A percentile compares a stretch with the other conserved stretches of the same genome.
These are phyloP conservation scores for Aspergillus nidulans DNA, from an alignment of 495 filamentous ascomycete genomes.

Conservation along the genomic window DNA sequence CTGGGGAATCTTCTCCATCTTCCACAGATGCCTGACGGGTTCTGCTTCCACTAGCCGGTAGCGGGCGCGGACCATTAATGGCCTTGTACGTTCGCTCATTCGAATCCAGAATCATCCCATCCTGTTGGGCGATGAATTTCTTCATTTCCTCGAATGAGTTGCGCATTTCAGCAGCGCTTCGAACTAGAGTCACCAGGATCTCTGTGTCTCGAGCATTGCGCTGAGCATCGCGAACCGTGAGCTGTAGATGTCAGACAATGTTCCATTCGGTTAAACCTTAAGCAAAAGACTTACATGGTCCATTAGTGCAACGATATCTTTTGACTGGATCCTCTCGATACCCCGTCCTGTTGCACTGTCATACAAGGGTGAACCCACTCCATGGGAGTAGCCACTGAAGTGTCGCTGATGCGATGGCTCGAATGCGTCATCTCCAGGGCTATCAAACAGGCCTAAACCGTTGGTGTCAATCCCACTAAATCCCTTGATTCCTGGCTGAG, in stretches of 20 bases:
- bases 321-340: slow-evolving; percentile 89
- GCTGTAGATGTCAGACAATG: slow-evolving; percentile 37
- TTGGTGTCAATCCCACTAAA: slow-evolving; percentile 54
- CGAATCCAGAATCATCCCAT: slow-evolving; percentile 74
- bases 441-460: slow-evolving; percentile 52
- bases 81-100: slow-evolving; percentile 77
- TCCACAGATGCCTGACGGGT: slow-evolving; percentile 51
- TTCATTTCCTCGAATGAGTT: slow-evolving; percentile 97
- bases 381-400: slow-evolving; percentile 84
- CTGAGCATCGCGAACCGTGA: slow-evolving; percentile 95
- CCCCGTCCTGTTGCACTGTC: slow-evolving; percentile 85
- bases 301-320: slow-evolving; percentile 97
- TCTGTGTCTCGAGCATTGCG: slow-evolving; percentile 95
- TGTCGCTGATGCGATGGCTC: slow-evolving; percentile 59
- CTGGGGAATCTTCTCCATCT: slow-evolving; percentile 67
- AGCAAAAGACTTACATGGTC: slow-evolving; percentile 76
- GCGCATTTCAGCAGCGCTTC: slow-evolving; percentile 94
- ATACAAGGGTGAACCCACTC: slow-evolving; percentile 73
- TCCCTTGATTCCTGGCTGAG: slow-evolving; percentile 57
- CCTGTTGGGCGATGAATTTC: slow-evolving; percentile 79
- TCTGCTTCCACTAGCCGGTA: slow-evolving; percentile 50
- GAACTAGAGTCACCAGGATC: slow-evolving; percentile 89
- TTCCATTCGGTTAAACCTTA: neutral
- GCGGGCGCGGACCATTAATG: slow-evolving; percentile 82
- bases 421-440: slow-evolving; percentile 58